These are phyloP conservation scores for Syzygium aromaticum DNA, from an alignment of 345 rosid species.

Conservation along the genomic window DNA sequence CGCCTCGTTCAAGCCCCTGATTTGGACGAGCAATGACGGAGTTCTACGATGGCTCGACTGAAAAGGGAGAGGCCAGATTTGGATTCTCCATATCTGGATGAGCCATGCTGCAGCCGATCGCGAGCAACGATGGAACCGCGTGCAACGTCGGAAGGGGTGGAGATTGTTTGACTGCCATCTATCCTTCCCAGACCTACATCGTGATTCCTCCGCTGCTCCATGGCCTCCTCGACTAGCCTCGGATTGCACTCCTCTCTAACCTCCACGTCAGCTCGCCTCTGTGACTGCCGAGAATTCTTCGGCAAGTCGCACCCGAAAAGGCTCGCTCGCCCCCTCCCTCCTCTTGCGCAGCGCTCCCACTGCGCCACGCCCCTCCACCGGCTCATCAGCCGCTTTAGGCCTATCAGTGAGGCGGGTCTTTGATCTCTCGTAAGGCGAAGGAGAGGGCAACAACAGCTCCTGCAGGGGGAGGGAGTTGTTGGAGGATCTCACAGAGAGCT, in stretches of 20 bases:
- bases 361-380: conserved; percentile 17
- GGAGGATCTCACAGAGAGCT: conserved; percentile 24
- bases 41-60: no score
- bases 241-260: background rate
- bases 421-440: conserved; percentile 43
- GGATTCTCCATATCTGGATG: no score
- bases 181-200: no score
- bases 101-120: no score
- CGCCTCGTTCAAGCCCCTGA: no score
- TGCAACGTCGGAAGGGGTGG: no score
- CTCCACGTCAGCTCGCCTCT: conserved; percentile 55
- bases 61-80: no score
- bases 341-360: conserved; percentile 24
- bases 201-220: no score
- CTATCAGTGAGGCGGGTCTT: conserved; percentile 54
- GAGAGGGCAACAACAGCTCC: conserved; percentile 15
- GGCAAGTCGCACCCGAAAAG: conserved; percentile 40
- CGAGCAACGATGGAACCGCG: no score
- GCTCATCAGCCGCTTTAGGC: conserved; percentile 54
- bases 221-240: no score
- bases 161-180: no score
- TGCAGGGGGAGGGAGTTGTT: conserved; percentile 5
- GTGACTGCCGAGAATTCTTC: conserved; percentile 39
- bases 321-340: conserved; percentile 38
- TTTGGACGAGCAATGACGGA: no score